Evolutionary conservation across 805 yeast genomes (phyloP).

Genomic region (Kluyveromyces nonfermentans): DNA sequence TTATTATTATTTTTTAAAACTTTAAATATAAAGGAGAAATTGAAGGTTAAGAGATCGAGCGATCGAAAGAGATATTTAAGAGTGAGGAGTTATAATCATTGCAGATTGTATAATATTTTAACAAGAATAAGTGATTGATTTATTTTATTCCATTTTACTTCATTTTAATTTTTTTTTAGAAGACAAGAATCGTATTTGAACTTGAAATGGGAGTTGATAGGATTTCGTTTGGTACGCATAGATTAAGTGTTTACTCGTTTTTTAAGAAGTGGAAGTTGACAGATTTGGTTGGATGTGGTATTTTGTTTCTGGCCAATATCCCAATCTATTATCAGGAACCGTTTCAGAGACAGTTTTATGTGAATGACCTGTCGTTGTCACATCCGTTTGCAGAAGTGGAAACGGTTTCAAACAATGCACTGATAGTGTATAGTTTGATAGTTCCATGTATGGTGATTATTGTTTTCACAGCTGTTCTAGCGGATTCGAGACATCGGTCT

Average conservation of each 20-base stretch:
- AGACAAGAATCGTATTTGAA: too few species aligned
- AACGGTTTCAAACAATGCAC: slow-evolving; percentile 49
- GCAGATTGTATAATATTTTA: too few species aligned
- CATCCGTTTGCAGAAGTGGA: slow-evolving; percentile 77
- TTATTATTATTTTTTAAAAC: too few species aligned
- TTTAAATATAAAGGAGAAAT: too few species aligned
- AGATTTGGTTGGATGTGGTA: slow-evolving; percentile 28
- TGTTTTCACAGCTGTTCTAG: slow-evolving; percentile 24
- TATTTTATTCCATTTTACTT: neutral
- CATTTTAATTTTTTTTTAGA: too few species aligned
- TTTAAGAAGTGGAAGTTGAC: slow-evolving; percentile 33
- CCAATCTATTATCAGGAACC: slow-evolving; percentile 39
- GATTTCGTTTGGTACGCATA: slow-evolving; percentile 14
- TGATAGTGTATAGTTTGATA: slow-evolving; percentile 45
- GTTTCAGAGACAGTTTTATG: slow-evolving; percentile 65
- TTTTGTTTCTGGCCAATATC: slow-evolving; percentile 25
- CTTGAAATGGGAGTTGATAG: slow-evolving; percentile 16
- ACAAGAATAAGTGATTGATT: too few species aligned
- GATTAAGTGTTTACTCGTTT: slow-evolving; percentile 12
- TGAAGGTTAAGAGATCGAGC: too few species aligned
- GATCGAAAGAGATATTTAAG: too few species aligned
- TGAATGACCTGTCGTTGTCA: slow-evolving; percentile 66
- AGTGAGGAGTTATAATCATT: too few species aligned
- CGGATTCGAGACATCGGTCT: slow-evolving; percentile 41
- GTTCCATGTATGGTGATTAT: slow-evolving; percentile 40